Evolutionary conservation across 768 basidiomycete genomes (phyloP), one percentile per base, ranked within the genome.

Genomic region (Podaxis rugospora): DNA sequence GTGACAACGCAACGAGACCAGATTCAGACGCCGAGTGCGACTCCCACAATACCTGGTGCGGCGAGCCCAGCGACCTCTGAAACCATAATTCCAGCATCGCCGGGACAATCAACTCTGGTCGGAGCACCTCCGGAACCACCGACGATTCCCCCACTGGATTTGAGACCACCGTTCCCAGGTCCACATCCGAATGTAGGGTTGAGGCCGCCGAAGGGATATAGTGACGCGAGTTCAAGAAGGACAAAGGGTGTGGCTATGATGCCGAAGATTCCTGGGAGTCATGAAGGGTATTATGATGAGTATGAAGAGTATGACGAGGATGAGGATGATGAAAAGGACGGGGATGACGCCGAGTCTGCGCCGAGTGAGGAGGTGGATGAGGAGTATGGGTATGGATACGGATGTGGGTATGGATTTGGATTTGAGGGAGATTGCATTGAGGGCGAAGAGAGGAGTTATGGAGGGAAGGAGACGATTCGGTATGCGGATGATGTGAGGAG

Each of bases 61-160:
- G 9, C 9, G 32, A 32, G 32, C 9, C 7, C 32, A 9, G 32
- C 32, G 32, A 32, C 32, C 9, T 7, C 32, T 32, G 32, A 9
- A 32, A 9, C 32, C 32, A 32, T 9, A 32, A 32, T 9, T 2
- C 32, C 32, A 7, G 32, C 32, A 32, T 32, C 32, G 9, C 32
- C 51, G 16, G 27, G 21, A 23, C 51, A 14, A 28, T 57, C 21
- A 5, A 57, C 57, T 5, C 5, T 39, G 27, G 59, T 51, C 44
- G 39, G 49, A 16, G 40, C 14, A 10, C 4, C 25, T 0, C 5
- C 49, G 16, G 55, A 49, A 37, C 55, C 76, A 73, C 84, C 86
- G 0, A 73, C 71, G 18, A 83, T 89, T 42, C 83, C 85, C 3
- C 83, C 86, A 3, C 71, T 88, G 36, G 85, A 88, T 67, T 70